A percentile compares a stretch with the other conserved stretches of the same genome.
phyloP scores from a whole-genome alignment of 176 grass and related monocot genomes.

The Calamus simplicifolius region DNA sequence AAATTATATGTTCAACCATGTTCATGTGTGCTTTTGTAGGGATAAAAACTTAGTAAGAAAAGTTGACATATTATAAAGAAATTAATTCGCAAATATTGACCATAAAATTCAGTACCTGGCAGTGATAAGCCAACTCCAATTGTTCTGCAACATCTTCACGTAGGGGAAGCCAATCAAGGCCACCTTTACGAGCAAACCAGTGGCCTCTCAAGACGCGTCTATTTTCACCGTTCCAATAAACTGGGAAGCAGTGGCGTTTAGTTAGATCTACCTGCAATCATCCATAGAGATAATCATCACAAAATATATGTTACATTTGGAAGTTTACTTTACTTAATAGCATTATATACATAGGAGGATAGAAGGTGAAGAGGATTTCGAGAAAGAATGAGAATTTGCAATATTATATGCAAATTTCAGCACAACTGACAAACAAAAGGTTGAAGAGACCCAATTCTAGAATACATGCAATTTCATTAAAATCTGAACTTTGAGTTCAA shows the following conservation, averaged over 20 bases:
- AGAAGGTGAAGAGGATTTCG: too few species aligned
- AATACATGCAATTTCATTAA: too few species aligned
- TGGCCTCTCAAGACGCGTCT: slow-evolving; percentile 90
- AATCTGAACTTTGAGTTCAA: too few species aligned
- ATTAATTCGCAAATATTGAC: neutral
- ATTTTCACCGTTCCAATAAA: slow-evolving; percentile 97
- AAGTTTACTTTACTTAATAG: too few species aligned
- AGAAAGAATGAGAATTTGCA: too few species aligned
- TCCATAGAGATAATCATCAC: too few species aligned
- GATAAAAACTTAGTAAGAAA: neutral
- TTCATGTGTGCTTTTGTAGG: neutral
- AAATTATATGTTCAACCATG: neutral
- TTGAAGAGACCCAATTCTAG: too few species aligned
- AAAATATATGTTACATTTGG: too few species aligned
- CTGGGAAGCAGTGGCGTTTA: slow-evolving; percentile 90
- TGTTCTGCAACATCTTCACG: slow-evolving; percentile 92
- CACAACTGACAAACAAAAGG: too few species aligned
- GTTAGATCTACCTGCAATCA: slow-evolving; percentile 74
- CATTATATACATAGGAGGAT: too few species aligned
- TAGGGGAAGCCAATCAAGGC: slow-evolving; percentile 90
- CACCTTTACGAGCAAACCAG: slow-evolving; percentile 87
- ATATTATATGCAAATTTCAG: too few species aligned
- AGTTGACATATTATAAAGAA: neutral
- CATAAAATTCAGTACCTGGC: slow-evolving; percentile 40
- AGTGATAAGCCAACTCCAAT: slow-evolving; percentile 75